phyloP scores from a whole-genome alignment of 2,329 filamentous ascomycete genomes.

The Apiospora hydei region DNA sequence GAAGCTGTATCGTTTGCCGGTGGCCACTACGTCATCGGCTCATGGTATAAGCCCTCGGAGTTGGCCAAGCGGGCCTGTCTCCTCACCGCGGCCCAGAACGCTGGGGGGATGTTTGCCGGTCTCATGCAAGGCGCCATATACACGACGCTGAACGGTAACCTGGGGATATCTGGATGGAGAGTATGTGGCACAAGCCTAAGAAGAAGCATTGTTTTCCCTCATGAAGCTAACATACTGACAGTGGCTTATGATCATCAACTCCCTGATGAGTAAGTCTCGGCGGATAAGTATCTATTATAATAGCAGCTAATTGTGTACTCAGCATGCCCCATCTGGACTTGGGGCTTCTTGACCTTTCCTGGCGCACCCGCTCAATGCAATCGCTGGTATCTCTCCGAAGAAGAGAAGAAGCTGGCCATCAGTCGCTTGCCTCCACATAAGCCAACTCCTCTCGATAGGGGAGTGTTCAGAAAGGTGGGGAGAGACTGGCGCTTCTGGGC shows the following conservation, averaged over 20 bases:
- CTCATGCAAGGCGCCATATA: conserved; percentile 65
- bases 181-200: not conserved
- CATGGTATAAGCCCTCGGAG: conserved; percentile 67
- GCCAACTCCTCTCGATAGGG: conserved; percentile 13
- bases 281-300: not conserved
- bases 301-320: not conserved
- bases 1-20: conserved; percentile 65
- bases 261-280: not conserved
- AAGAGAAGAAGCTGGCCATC: conserved; percentile 24
- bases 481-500: conserved; percentile 25
- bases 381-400: conserved; percentile 23
- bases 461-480: conserved; percentile 21
- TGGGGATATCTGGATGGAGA: conserved; percentile 60
- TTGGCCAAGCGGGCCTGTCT: conserved; percentile 67
- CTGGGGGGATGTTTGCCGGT: conserved; percentile 67
- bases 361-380: conserved; percentile 17
- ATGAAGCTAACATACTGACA: not conserved
- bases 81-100: conserved; percentile 65
- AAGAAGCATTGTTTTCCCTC: not conserved
- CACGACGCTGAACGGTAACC: conserved; percentile 51
- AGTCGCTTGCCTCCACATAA: conserved; percentile 19
- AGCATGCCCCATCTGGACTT: conserved; percentile 12
- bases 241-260: not conserved
- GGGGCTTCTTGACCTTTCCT: conserved; percentile 23
- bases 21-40: conserved; percentile 65